Base-by-base conservation (phyloP, 1,139 yeast genomes). In the Sugiyamaella paludigena region DNA sequence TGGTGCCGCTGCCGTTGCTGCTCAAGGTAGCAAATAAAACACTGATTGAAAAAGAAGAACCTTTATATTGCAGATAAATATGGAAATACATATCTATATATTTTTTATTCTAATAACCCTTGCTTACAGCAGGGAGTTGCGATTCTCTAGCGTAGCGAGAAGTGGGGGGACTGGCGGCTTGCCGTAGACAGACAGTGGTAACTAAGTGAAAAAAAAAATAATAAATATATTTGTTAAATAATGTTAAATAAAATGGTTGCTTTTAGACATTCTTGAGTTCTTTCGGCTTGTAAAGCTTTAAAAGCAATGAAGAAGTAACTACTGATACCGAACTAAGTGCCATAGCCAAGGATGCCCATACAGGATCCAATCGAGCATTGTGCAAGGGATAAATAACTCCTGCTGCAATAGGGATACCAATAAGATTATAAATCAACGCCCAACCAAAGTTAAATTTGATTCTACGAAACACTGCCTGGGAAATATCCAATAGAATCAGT, bases 1-100 rank as follows among this genome's bases (percentile, higher is more conserved):
- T 53, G 98, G 98, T 79, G 98, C 98, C 60, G 97, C 97, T 67
- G 97, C 97, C 54, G 98, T 91, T 63, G 98, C 98, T 65, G 88
- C 88, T 67, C 98, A 91, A 79, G 98, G 98, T 73, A 75, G 70
- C 64, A 45, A 45, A 35, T 40, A 45, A 40, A 15, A n/a, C n/a
- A n/a, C n/a, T n/a, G 19, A 19, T 19, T 19, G 24, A 5, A n/a
- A n/a, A n/a, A n/a, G n/a, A n/a, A n/a, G n/a, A n/a, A n/a, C n/a
- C n/a, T n/a, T n/a, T n/a, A n/a, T n/a, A n/a, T n/a, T n/a, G n/a
- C n/a, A n/a, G n/a, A n/a, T n/a, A n/a, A n/a, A n/a, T n/a, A n/a
- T n/a, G n/a, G n/a, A n/a, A n/a, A n/a, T n/a, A n/a, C n/a, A n/a
- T n/a, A n/a, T n/a, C n/a, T n/a, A n/a, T n/a, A n/a, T n/a, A n/a